phyloP scores from a whole-genome alignment of 345 rosid species.

The Salix exigua region DNA sequence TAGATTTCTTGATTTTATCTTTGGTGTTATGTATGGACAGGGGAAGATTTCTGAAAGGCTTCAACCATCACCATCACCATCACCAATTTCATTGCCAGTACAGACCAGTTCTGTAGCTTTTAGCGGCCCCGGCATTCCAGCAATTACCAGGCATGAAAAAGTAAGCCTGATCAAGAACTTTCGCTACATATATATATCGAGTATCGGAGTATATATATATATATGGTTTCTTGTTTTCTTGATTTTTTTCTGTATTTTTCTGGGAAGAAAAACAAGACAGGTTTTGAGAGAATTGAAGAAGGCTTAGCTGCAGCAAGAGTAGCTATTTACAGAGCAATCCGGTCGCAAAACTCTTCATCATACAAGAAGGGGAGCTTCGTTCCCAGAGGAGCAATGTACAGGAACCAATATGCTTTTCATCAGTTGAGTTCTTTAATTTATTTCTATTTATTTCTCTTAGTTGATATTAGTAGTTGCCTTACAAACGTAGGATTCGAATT shows the following conservation, averaged over 20 bases:
- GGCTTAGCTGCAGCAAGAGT: slow-evolving; percentile 29
- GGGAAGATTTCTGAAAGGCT: background rate
- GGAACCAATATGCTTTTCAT: slow-evolving; percentile 63
- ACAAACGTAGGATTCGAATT: background rate
- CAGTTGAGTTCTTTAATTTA: slow-evolving; percentile 43
- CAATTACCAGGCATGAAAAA: background rate
- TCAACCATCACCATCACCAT: background rate
- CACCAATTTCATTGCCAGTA: background rate
- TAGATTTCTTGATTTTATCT: background rate
- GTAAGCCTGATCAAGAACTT: background rate
- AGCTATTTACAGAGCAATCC: slow-evolving; percentile 40
- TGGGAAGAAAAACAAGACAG: slow-evolving; percentile 4
- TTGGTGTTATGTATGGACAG: background rate
- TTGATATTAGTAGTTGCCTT: background rate
- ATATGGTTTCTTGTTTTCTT: background rate
- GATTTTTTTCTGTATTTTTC: background rate
- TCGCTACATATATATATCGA: no score
- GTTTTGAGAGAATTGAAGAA: slow-evolving; percentile 22
- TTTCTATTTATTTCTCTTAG: background rate
- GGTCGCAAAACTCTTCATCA: slow-evolving; percentile 35
- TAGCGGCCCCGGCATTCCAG: background rate
- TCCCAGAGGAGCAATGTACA: slow-evolving; percentile 56
- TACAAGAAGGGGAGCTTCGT: slow-evolving; percentile 32
- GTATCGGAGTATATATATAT: no score
- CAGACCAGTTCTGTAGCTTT: background rate